Base-by-base conservation (phyloP, 2,329 filamentous ascomycete species). In the Arthrobotrys sphaeroides region DNA sequence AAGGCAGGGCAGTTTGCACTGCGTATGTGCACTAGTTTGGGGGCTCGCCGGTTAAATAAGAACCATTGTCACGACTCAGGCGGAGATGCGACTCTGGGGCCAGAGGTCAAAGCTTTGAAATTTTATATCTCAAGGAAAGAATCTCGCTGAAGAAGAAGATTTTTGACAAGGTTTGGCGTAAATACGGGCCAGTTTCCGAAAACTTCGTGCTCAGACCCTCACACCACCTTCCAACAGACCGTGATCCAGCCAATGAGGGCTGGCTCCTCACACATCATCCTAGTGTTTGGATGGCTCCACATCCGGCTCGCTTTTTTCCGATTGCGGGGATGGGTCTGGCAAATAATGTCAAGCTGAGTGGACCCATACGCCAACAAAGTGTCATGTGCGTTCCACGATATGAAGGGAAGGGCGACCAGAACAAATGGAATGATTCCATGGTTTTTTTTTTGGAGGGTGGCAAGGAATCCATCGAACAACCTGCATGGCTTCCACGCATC, bases 301-400 rank as follows among this genome's bases (percentile, higher is more conserved):
- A 68, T 74, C 70, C 62, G 70, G 70, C 62, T 74, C 70, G 70
- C 62, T 74, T 74, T 74, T 74, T 74, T 74, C 70, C 70, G 70
- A 74, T 74, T 74, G 70, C 70, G 70, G 70, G 70, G 55, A 68
- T 49, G 33, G 33, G 55, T 24, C 45, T 68, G 47, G 70, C 62
- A 62, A 74, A 74, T 68, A 28, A 47, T 55, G 53, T 49, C 47
- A 28, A 59, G 33, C 33, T 45, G 22, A 33, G 70, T 74, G 70
- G 70, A 33, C 40, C 18, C 43, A 24, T 28, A 31, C 57, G n/a
- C 60, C 26, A 45, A n/a, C 33, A 26, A 55, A 64, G 64, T 68
- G 70, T 74, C 70, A 74, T 74, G 70, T 74, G 70, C 62, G 45
- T 74, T 73, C 68, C 69, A 57, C 66, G 33, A 43, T 45, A 43